A percentile compares a stretch with the other conserved stretches of the same genome.
Evolutionary conservation across 495 filamentous ascomycete species (phyloP).

Genomic region (Podospora pseudoanserina): DNA sequence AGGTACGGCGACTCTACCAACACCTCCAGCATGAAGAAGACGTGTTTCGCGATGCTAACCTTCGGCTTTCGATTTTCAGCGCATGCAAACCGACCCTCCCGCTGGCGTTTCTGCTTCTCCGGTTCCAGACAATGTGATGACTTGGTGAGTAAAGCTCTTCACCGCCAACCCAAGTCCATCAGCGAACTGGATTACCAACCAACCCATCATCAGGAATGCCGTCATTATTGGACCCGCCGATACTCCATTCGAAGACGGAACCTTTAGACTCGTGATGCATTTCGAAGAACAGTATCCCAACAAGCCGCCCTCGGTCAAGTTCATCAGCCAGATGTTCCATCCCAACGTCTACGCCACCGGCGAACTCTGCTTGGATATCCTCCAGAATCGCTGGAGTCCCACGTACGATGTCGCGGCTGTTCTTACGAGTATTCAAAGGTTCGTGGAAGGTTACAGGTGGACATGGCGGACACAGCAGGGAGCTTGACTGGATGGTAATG

Average conservation of each 20-base stretch:
- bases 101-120: conserved; percentile 96
- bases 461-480: not conserved
- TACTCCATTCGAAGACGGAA: conserved; percentile 97
- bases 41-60: conserved; percentile 17
- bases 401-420: conserved; percentile 98
- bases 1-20: conserved; percentile 56
- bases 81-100: conserved; percentile 98
- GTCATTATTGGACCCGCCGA: conserved; percentile 98
- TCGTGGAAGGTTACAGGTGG: conserved; percentile 12
- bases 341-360: conserved; percentile 97
- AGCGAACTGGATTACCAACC: conserved; percentile 4
- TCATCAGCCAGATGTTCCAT: conserved; percentile 98
- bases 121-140: conserved; percentile 98
- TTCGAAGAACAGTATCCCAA: conserved; percentile 99
- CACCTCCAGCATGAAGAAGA: not conserved
- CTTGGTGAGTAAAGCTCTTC: conserved; percentile 61
- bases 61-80: conserved; percentile 48
- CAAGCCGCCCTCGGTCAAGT: conserved; percentile 95
- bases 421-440: conserved; percentile 97
- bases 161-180: not conserved
- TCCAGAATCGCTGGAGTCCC: conserved; percentile 98
- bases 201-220: conserved; percentile 68
- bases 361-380: conserved; percentile 92
- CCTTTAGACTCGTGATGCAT: conserved; percentile 96
- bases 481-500: conserved; percentile 8